A percentile compares a stretch with the other conserved stretches of the same genome.
Conservation (phyloP, 2,329 filamentous ascomycete genomes). For the Rosellinia necatrix region DNA sequence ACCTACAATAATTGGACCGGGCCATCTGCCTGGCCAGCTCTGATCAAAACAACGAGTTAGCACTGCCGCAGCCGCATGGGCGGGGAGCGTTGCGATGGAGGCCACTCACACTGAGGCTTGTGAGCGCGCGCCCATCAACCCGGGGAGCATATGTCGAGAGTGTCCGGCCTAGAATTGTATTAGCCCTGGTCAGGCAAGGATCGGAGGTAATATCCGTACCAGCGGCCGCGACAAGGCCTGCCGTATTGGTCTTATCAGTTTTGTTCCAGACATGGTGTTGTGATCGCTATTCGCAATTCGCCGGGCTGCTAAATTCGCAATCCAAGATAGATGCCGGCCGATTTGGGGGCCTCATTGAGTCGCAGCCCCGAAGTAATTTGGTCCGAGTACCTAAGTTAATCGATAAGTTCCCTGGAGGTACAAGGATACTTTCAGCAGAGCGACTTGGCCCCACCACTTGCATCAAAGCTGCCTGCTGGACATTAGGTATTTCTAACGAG, state of each 20-base stretch:
- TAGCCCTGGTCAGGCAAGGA: conserved; percentile 15
- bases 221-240: conserved; percentile 37
- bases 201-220: conserved; percentile 36
- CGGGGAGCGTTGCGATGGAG: no score
- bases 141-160: conserved; percentile 33
- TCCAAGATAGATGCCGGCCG: conserved; percentile 24
- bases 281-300: conserved; percentile 29
- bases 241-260: conserved; percentile 39
- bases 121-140: conserved; percentile 32
- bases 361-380: conserved; percentile 34
- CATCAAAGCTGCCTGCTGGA: no score
- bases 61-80: neutral
- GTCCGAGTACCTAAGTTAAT: conserved; percentile 32
- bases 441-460: no score
- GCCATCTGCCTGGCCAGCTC: conserved; percentile 17
- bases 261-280: conserved; percentile 38
- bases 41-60: conserved; percentile 22
- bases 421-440: no score
- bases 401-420: conserved; percentile 29
- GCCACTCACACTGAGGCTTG: conserved; percentile 36
- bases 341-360: neutral
- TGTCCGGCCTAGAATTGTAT: conserved; percentile 34
- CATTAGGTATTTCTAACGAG: no score
- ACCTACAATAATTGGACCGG: conserved; percentile 33
- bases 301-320: conserved; percentile 27